Percentiles rank a stretch among this genome's conserved stretches.
Evolutionary conservation across 2,329 filamentous ascomycete genomes (phyloP).

Genomic region (Calonectria pseudoreteaudii): DNA sequence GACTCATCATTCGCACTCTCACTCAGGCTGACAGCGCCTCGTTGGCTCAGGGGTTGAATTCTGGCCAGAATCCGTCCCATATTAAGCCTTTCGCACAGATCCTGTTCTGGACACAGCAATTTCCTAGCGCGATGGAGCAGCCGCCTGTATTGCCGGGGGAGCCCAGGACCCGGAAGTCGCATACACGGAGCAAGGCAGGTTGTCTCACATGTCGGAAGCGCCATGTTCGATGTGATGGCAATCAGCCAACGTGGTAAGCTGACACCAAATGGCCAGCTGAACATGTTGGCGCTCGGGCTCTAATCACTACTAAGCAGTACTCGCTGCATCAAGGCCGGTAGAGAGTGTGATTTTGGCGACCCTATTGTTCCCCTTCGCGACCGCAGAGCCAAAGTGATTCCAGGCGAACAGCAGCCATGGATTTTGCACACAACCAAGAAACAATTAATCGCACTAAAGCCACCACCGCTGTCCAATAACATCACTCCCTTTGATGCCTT

Average conservation of each 20-base stretch:
- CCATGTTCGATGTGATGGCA: constrained; percentile 24
- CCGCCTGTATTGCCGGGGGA: background rate
- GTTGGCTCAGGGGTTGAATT: background rate
- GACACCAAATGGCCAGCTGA: background rate
- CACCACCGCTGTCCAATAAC: constrained; percentile 6
- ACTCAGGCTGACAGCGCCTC: background rate
- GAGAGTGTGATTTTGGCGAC: constrained; percentile 32
- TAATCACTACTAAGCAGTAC: constrained; percentile 22
- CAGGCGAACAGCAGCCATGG: constrained; percentile 41
- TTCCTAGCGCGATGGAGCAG: constrained; percentile 4
- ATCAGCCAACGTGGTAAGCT: constrained; percentile 33
- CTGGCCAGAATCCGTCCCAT: background rate
- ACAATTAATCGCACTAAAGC: background rate
- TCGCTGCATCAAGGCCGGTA: constrained; percentile 23
- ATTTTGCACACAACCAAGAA: background rate
- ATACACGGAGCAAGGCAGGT: constrained; percentile 25
- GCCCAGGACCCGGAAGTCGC: constrained; percentile 4
- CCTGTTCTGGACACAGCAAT: background rate
- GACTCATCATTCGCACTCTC: background rate
- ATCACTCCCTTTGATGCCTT: constrained; percentile 36
- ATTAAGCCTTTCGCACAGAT: background rate
- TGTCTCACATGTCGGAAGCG: constrained; percentile 26
- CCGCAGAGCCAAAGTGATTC: constrained; percentile 30
- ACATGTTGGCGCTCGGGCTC: background rate
- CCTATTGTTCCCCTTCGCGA: constrained; percentile 38